These are phyloP conservation scores for Gyrodon lividus DNA, from an alignment of 768 basidiomycete genomes.

Conservation along the genomic window DNA sequence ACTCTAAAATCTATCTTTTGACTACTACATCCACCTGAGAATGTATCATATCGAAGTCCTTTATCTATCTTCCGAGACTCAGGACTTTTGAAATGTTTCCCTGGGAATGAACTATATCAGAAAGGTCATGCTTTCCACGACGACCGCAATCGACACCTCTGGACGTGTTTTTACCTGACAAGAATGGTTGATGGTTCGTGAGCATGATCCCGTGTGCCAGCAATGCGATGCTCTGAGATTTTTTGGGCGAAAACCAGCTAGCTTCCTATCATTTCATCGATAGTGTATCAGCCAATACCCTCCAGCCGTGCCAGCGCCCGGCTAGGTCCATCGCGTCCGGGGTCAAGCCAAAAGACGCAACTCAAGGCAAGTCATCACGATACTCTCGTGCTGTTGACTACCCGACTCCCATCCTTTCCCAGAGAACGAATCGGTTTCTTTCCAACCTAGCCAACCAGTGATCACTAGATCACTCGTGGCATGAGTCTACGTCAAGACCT, in stretches of 20 bases:
- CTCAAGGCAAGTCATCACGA: not conserved
- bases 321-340: slow-evolving; percentile 8
- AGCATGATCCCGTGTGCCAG: slow-evolving; percentile 5
- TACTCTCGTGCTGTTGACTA: too few species aligned
- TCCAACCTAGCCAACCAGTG: too few species aligned
- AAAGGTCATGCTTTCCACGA: slow-evolving; percentile 6
- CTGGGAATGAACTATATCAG: slow-evolving; percentile 15
- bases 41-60: not conserved
- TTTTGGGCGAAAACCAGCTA: not conserved
- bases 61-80: slow-evolving; percentile 1
- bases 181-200: slow-evolving; percentile 5
- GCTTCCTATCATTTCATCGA: slow-evolving; percentile 11
- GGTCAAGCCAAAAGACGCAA: slow-evolving; percentile 12
- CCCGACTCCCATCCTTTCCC: too few species aligned
- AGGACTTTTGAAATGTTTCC: slow-evolving; percentile 8
- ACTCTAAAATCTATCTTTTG: not conserved
- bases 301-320: slow-evolving; percentile 6
- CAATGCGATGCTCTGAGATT: not conserved
- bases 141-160: slow-evolving; percentile 14
- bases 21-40: not conserved
- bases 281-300: slow-evolving; percentile 21
- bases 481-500: too few species aligned
- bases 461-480: too few species aligned
- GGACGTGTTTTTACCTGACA: not conserved
- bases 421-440: too few species aligned